Percentiles rank a stretch among this genome's conserved stretches.
These are phyloP conservation scores for Boletus sp. DNA, from an alignment of 768 basidiomycete genomes.

Conservation along the genomic window DNA sequence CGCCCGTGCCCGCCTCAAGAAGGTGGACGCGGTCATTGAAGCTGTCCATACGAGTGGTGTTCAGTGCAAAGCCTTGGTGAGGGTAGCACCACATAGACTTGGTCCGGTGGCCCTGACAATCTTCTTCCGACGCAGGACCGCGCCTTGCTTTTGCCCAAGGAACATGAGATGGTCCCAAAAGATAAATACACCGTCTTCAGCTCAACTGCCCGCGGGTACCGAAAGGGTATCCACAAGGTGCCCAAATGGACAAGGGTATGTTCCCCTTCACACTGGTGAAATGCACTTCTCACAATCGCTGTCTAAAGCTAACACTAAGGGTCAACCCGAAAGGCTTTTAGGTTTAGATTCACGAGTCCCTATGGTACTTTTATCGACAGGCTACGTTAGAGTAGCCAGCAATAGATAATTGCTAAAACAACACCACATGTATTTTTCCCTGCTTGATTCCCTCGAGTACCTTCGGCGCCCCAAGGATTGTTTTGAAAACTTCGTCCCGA, in stretches of 20 bases:
- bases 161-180: constrained; percentile 85
- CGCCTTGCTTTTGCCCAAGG: constrained; percentile 85
- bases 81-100: constrained; percentile 27
- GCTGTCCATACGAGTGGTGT: constrained; percentile 83
- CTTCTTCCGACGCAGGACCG: constrained; percentile 46
- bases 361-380: constrained; percentile 13
- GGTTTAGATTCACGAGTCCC: constrained; percentile 46
- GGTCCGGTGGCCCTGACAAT: background rate
- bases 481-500: constrained; percentile 76
- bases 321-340: constrained; percentile 93
- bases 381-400: background rate
- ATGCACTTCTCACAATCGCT: constrained; percentile 6
- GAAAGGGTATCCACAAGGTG: constrained; percentile 95
- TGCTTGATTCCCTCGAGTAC: constrained; percentile 62
- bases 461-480: constrained; percentile 60
- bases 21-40: constrained; percentile 91
- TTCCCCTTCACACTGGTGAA: constrained; percentile 6
- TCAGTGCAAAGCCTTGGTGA: constrained; percentile 70
- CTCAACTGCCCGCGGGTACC: constrained; percentile 65
- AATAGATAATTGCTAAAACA: constrained; percentile 50
- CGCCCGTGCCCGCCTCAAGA: constrained; percentile 82
- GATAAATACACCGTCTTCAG: constrained; percentile 97
- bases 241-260: constrained; percentile 95
- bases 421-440: constrained; percentile 76
- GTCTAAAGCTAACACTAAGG: constrained; percentile 70